phyloP scores from a whole-genome alignment of 73 alveolate species.

The Paramecium sexaurelia region DNA sequence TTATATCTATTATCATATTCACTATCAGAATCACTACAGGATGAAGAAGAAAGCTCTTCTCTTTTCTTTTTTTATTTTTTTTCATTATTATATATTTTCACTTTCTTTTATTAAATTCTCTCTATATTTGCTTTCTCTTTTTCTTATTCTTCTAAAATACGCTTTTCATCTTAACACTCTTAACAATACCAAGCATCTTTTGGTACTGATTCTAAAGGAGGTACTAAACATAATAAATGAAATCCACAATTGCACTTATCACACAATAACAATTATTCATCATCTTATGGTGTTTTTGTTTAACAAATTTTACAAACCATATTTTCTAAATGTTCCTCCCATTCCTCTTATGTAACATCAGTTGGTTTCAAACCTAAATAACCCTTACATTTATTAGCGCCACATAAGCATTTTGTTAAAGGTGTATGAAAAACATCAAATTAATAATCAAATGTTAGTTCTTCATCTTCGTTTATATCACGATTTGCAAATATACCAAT shows the following conservation, averaged over 20 bases:
- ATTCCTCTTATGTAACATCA: slow-evolving; percentile 66
- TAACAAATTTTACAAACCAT: slow-evolving; percentile 69
- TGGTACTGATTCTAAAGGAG: slow-evolving; percentile 69
- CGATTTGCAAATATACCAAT: slow-evolving; percentile 96
- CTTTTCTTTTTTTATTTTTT: slow-evolving; percentile 26
- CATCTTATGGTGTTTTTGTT: slow-evolving; percentile 66
- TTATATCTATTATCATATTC: slow-evolving; percentile 45
- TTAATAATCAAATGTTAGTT: slow-evolving; percentile 94
- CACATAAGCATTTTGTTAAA: slow-evolving; percentile 95
- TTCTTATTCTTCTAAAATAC: slow-evolving; percentile 37
- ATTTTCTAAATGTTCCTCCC: slow-evolving; percentile 70
- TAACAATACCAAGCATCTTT: slow-evolving; percentile 71
- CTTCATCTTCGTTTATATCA: slow-evolving; percentile 95
- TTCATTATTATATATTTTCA: not conserved
- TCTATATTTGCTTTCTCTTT: slow-evolving; percentile 54
- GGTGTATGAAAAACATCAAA: slow-evolving; percentile 96
- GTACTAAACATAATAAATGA: slow-evolving; percentile 66
- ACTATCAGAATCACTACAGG: slow-evolving; percentile 51
- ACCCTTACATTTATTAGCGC: slow-evolving; percentile 93
- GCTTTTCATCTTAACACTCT: slow-evolving; percentile 59
- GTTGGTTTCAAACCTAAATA: slow-evolving; percentile 92
- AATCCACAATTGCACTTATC: slow-evolving; percentile 75
- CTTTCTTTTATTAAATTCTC: slow-evolving; percentile 12
- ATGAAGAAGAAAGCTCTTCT: not conserved
- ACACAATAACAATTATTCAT: slow-evolving; percentile 66